A percentile compares a stretch with the other conserved stretches of the same genome.
Conservation (phyloP, 176 grass and related monocot genomes). For the Raddia guianensis region DNA sequence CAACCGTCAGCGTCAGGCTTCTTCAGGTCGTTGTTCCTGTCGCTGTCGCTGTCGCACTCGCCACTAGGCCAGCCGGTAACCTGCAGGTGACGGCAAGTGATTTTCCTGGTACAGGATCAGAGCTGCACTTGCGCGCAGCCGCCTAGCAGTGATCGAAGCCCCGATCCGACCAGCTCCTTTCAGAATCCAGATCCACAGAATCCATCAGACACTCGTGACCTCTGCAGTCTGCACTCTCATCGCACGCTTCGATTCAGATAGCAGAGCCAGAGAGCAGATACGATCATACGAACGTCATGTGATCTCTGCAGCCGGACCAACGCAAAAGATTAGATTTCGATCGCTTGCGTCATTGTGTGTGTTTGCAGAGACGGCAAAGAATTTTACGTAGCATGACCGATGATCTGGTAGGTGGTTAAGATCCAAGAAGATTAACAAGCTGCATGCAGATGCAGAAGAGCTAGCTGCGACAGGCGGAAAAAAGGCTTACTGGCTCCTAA, state of each 20-base stretch:
- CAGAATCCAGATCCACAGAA: neutral
- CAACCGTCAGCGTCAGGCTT: neutral
- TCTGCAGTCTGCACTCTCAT: neutral
- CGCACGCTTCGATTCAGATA: neutral
- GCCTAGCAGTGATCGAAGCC: neutral
- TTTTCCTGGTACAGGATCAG: neutral
- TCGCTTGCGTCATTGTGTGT: neutral
- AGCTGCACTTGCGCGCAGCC: neutral
- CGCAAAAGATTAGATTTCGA: neutral
- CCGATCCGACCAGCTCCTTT: neutral
- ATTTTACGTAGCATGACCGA: too few species aligned
- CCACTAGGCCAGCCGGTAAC: neutral
- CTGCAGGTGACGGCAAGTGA: conserved; percentile 20
- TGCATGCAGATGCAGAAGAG: neutral
- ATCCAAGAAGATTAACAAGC: neutral
- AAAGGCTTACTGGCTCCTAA: neutral
- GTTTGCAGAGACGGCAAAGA: neutral
- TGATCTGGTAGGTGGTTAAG: neutral
- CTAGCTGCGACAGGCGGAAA: neutral
- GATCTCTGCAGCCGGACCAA: neutral
- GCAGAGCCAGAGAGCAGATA: too few species aligned
- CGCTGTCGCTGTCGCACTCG: neutral
- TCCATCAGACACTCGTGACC: neutral
- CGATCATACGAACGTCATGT: too few species aligned
- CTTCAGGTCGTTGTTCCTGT: neutral